Evolutionary conservation across 257 asterid species (phyloP).

Genomic region (Scutellaria minor): DNA sequence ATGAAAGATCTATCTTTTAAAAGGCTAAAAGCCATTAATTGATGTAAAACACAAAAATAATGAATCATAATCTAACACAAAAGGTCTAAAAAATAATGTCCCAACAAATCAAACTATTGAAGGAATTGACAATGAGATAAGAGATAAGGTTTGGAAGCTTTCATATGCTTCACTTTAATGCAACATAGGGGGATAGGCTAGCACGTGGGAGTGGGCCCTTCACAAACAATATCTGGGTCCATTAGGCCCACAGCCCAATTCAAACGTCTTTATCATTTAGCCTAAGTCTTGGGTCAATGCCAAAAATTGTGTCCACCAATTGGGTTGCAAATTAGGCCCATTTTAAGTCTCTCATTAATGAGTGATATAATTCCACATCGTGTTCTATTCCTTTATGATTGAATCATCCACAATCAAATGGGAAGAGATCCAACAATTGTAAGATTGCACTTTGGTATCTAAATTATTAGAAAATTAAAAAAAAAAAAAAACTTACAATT

Average conservation of each 20-base stretch:
- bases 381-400: too few relatives aligned
- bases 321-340: constrained; percentile 37
- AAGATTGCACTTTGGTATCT: too few relatives aligned
- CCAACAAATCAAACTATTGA: constrained; percentile 1
- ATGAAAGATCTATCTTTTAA: not conserved
- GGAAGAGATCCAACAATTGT: too few relatives aligned
- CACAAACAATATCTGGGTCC: constrained; percentile 22
- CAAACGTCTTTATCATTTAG: constrained; percentile 19
- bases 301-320: constrained; percentile 30
- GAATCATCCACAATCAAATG: too few relatives aligned
- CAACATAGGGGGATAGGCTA: constrained; percentile 35
- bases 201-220: constrained; percentile 47
- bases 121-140: constrained; percentile 32
- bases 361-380: too few relatives aligned
- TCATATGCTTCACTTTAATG: constrained; percentile 43
- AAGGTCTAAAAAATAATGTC: not conserved
- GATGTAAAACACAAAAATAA: not conserved
- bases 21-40: constrained; percentile 9
- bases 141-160: constrained; percentile 44
- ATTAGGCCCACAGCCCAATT: constrained; percentile 35
- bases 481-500: too few relatives aligned
- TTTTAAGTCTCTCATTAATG: constrained; percentile 18
- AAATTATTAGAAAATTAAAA: too few relatives aligned
- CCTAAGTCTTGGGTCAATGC: constrained; percentile 35
- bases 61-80: not conserved